These are phyloP conservation scores for Vitis vinifera DNA, from an alignment of 164 flowering plant species.

Conservation along the genomic window ASM3070453v1 NC_081808.1:22333501-22334000, in stretches of 20 bases:
- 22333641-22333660: constrained; percentile 82
- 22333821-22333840: no score
- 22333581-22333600: constrained; percentile 92
- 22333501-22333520: background rate
- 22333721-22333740: background rate
- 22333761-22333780: no score
- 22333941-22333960: background rate
- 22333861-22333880: background rate
- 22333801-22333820: no score
- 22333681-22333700: background rate
- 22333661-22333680: constrained; percentile 48
- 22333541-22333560: constrained; percentile 88
- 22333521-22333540: constrained; percentile 60
- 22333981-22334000: constrained; percentile 93
- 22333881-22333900: no score
- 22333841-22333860: background rate
- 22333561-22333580: constrained; percentile 86
- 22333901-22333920: no score
- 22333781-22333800: no score
- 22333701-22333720: background rate
- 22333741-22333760: no score
- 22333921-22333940: background rate
- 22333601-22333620: constrained; percentile 83
- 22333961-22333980: background rate
- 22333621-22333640: constrained; percentile 93